Evolutionary conservation across 2,329 filamentous ascomycete species (phyloP).

Genomic region (Verticillium albo-atrum): DNA sequence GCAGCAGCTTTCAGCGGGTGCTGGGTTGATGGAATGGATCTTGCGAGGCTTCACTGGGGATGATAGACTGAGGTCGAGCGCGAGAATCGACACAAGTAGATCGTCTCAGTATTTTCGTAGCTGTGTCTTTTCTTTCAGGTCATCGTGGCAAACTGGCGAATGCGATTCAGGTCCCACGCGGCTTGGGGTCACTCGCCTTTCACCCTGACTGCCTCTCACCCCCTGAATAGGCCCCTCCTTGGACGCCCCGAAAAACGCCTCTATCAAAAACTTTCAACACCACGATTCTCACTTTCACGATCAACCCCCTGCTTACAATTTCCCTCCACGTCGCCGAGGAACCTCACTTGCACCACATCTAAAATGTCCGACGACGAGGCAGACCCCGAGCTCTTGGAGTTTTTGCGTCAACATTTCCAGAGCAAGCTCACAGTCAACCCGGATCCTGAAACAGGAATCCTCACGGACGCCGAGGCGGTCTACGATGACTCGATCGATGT

Average conservation of each 20-base stretch:
- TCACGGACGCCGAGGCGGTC: conserved; percentile 78
- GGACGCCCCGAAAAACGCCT: neutral
- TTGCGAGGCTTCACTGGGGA: neutral
- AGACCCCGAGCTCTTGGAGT: conserved; percentile 80
- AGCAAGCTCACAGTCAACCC: conserved; percentile 49
- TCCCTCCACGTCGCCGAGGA: neutral
- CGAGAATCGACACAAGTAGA: neutral
- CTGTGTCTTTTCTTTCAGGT: neutral
- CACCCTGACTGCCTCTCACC: neutral
- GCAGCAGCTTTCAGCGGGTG: neutral
- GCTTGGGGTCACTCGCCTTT: neutral
- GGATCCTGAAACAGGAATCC: conserved; percentile 73
- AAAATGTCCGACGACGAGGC: conserved; percentile 88
- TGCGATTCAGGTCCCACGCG: neutral
- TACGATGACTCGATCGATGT: conserved; percentile 94
- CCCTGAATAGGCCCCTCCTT: neutral
- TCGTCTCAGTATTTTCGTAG: neutral
- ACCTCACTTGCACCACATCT: neutral
- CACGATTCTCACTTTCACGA: neutral
- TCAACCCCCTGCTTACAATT: neutral
- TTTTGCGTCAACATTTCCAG: conserved; percentile 75
- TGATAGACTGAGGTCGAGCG: neutral
- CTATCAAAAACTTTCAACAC: neutral
- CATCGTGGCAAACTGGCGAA: neutral
- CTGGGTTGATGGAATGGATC: neutral